These are phyloP conservation scores for Pseudonectria foliicola DNA, from an alignment of 2,329 filamentous ascomycete species.

Conservation along the genomic window DNA sequence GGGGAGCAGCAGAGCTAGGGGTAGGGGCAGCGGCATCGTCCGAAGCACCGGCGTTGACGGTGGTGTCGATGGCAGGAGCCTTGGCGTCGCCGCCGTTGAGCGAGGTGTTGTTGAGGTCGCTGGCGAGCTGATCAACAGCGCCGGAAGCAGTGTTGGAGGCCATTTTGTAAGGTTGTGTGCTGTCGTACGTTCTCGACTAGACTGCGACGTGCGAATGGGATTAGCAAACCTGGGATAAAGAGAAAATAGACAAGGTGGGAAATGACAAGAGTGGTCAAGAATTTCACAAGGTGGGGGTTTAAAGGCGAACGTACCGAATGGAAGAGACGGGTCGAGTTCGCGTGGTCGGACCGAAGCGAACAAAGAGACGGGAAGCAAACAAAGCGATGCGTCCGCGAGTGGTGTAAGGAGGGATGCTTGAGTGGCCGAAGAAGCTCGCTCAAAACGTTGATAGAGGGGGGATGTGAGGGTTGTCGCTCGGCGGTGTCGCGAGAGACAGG, in stretches of 20 bases:
- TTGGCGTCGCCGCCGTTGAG: conserved; percentile 63
- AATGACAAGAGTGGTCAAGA: conserved; percentile 2
- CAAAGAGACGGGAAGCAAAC: conserved; percentile 24
- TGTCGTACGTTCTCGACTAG: conserved; percentile 12
- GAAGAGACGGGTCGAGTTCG: conserved; percentile 18
- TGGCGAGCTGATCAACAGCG: conserved; percentile 73
- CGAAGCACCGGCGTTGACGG: conserved; percentile 44
- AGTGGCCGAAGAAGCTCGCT: conserved; percentile 16
- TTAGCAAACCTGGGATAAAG: conserved; percentile 13
- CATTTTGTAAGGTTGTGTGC: conserved; percentile 43
- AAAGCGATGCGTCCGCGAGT: conserved; percentile 19
- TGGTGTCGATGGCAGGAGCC: conserved; percentile 68
- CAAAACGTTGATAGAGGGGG: conserved; percentile 14
- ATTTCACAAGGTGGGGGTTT: conserved; percentile 3
- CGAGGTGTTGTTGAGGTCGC: conserved; percentile 66
- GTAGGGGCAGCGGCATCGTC: conserved; percentile 60
- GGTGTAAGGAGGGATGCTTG: conserved; percentile 18
- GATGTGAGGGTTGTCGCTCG: conserved; percentile 17
- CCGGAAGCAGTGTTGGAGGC: conserved; percentile 49
- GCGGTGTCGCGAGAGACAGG: conserved; percentile 24
- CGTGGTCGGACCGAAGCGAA: conserved; percentile 21
- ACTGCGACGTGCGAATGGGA: conserved; percentile 8
- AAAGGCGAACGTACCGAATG: conserved; percentile 12
- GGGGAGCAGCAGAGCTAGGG: conserved; percentile 64
- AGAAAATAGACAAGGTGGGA: not conserved